Conservation (phyloP, 192 early-diverging fungal genomes). For the Pilaira anomala region DNA sequence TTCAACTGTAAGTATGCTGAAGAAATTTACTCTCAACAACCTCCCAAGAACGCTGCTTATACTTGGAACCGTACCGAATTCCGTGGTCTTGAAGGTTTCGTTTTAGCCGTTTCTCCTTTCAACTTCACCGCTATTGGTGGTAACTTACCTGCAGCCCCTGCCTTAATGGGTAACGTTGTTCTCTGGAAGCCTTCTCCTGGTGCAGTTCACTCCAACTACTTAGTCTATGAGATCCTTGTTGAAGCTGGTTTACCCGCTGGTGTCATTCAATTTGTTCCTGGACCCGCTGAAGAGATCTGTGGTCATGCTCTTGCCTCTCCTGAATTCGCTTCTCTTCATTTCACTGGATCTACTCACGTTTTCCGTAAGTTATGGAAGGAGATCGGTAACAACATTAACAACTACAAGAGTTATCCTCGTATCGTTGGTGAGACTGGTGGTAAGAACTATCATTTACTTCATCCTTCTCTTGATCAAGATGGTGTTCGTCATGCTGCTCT, state of each 20-base stretch:
- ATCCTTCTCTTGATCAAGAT: slow-evolving; percentile 61
- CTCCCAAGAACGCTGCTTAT: slow-evolving; percentile 76
- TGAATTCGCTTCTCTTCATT: slow-evolving; percentile 95
- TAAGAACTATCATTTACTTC: slow-evolving; percentile 97
- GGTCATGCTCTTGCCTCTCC: slow-evolving; percentile 78
- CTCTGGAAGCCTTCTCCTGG: slow-evolving; percentile 95
- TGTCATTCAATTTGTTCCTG: slow-evolving; percentile 97
- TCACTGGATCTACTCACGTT: slow-evolving; percentile 90
- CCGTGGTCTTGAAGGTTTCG: slow-evolving; percentile 96
- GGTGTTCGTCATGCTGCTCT: slow-evolving; percentile 75
- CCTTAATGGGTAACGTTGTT: slow-evolving; percentile 96
- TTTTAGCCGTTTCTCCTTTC: slow-evolving; percentile 96
- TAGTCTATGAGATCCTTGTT: slow-evolving; percentile 84
- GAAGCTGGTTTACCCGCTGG: slow-evolving; percentile 97
- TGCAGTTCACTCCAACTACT: slow-evolving; percentile 87
- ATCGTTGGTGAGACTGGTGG: slow-evolving; percentile 99
- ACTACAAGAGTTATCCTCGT: slow-evolving; percentile 90
- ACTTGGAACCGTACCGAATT: slow-evolving; percentile 97
- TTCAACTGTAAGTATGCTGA: slow-evolving; percentile 93
- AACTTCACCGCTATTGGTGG: slow-evolving; percentile 99
- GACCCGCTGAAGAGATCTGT: slow-evolving; percentile 78
- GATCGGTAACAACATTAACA: slow-evolving; percentile 88
- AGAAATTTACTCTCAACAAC: slow-evolving; percentile 92
- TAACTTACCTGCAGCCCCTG: slow-evolving; percentile 90
- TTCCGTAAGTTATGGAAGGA: slow-evolving; percentile 93